A percentile compares a stretch with the other conserved stretches of the same genome.
Conservation (phyloP, 306 rosid genomes). For the Gillenia trifoliata region DNA sequence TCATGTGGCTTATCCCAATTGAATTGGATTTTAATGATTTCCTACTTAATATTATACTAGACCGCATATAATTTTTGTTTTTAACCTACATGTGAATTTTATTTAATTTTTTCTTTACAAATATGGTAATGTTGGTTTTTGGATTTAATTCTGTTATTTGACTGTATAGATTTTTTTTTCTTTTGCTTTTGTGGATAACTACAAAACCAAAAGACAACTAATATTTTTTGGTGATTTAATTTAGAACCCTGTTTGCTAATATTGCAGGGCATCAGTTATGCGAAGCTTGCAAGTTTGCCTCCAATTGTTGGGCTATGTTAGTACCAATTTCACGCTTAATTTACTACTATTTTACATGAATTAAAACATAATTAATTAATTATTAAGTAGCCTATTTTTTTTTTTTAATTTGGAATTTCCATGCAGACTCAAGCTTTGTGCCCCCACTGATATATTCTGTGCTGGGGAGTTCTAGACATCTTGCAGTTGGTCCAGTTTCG, state of each 20-base stretch:
- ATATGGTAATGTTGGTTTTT: neutral
- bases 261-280: slow-evolving; percentile 93
- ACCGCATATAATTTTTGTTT: neutral
- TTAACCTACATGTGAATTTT: neutral
- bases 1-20: neutral
- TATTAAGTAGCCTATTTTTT: neutral
- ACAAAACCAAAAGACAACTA: neutral
- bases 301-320: slow-evolving; percentile 90
- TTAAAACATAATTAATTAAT: neutral
- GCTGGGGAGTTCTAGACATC: slow-evolving; percentile 91
- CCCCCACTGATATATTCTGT: slow-evolving; percentile 84
- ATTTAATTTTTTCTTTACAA: neutral
- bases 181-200: neutral
- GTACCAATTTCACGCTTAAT: slow-evolving; percentile 23
- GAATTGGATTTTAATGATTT: neutral
- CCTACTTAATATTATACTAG: too few species aligned
- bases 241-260: neutral
- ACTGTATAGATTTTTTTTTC: too few species aligned
- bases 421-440: slow-evolving; percentile 96
- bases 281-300: slow-evolving; percentile 97
- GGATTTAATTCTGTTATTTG: neutral
- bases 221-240: neutral
- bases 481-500: slow-evolving; percentile 96
- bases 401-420: neutral
- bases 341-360: neutral